Evolutionary conservation across 768 basidiomycete species (phyloP).

Genomic region (Podaxis sp.): DNA sequence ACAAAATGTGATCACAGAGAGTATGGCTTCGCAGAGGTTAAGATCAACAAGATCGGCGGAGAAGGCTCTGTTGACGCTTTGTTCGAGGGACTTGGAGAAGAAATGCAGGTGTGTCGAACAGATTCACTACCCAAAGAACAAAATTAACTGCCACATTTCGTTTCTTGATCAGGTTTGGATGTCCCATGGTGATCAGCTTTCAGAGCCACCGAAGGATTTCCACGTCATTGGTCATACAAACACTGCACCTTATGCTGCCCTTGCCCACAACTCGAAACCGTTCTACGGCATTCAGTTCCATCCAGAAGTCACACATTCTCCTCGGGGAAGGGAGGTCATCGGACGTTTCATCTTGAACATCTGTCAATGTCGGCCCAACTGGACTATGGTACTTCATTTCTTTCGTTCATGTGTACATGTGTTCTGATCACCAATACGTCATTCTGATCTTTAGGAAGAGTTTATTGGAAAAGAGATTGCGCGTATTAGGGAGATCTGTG

Average conservation of each 20-base stretch:
- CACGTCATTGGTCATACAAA: slow-evolving; percentile 83
- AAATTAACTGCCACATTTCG: background rate
- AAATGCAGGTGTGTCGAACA: slow-evolving; percentile 66
- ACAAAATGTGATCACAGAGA: slow-evolving; percentile 87
- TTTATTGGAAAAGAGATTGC: slow-evolving; percentile 97
- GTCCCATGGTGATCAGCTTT: slow-evolving; percentile 97
- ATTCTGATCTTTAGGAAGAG: slow-evolving; percentile 59
- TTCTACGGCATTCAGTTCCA: slow-evolving; percentile 99
- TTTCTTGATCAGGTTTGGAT: slow-evolving; percentile 82
- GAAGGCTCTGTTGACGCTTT: slow-evolving; percentile 59
- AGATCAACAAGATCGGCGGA: slow-evolving; percentile 60
- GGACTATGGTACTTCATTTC: slow-evolving; percentile 79
- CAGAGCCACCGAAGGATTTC: slow-evolving; percentile 75
- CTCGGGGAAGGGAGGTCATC: slow-evolving; percentile 85
- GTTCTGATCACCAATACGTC: slow-evolving; percentile 5
- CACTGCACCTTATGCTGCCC: slow-evolving; percentile 88
- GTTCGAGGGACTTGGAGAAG: slow-evolving; percentile 83
- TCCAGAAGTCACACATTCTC: slow-evolving; percentile 95
- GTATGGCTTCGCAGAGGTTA: slow-evolving; percentile 87
- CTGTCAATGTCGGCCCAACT: slow-evolving; percentile 74
- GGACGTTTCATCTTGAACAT: slow-evolving; percentile 79
- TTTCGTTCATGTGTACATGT: slow-evolving; percentile 10
- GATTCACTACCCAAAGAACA: background rate
- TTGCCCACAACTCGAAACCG: slow-evolving; percentile 85
- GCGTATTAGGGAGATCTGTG: slow-evolving; percentile 92